Percentiles rank a stretch among this genome's conserved stretches.
Evolutionary conservation across 2,329 filamentous ascomycete species (phyloP).

Genomic region (Pseudocercospora fuligena): DNA sequence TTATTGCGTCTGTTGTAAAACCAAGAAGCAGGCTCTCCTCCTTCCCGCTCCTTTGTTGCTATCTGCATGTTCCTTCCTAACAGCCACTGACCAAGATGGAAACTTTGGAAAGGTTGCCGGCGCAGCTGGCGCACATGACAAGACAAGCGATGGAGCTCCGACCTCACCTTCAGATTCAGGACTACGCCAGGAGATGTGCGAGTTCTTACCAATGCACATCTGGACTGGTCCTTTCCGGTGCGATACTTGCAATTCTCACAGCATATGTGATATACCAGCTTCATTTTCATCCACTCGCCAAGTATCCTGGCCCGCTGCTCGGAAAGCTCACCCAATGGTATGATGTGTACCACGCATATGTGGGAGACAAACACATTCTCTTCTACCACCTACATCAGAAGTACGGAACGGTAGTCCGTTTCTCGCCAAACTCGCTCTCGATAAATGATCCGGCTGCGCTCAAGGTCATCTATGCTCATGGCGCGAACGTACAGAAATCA

Average conservation of each 20-base stretch:
- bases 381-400: slow-evolving; percentile 33
- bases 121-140: slow-evolving; percentile 8
- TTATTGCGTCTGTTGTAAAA: not conserved
- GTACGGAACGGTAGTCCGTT: slow-evolving; percentile 34
- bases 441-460: slow-evolving; percentile 42
- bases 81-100: slow-evolving; percentile 1
- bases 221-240: slow-evolving; percentile 9
- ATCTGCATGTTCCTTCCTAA: slow-evolving; percentile 1
- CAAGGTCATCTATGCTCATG: slow-evolving; percentile 55
- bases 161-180: slow-evolving; percentile 3
- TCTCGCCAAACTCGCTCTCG: slow-evolving; percentile 34
- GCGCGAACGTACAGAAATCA: slow-evolving; percentile 55
- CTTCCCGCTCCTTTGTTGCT: not conserved
- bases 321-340: slow-evolving; percentile 31
- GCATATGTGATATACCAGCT: slow-evolving; percentile 33
- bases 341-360: slow-evolving; percentile 36
- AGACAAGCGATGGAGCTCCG: slow-evolving; percentile 14
- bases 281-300: slow-evolving; percentile 46
- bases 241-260: slow-evolving; percentile 17
- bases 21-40: slow-evolving; percentile 7
- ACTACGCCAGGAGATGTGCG: slow-evolving; percentile 14
- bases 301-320: slow-evolving; percentile 40
- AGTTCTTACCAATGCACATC: slow-evolving; percentile 22
- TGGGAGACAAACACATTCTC: slow-evolving; percentile 36
- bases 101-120: not conserved